Evolutionary conservation across 768 basidiomycete genomes (phyloP), one percentile per base, ranked within the genome.

Genomic region (Mycena sanguinolenta): DNA sequence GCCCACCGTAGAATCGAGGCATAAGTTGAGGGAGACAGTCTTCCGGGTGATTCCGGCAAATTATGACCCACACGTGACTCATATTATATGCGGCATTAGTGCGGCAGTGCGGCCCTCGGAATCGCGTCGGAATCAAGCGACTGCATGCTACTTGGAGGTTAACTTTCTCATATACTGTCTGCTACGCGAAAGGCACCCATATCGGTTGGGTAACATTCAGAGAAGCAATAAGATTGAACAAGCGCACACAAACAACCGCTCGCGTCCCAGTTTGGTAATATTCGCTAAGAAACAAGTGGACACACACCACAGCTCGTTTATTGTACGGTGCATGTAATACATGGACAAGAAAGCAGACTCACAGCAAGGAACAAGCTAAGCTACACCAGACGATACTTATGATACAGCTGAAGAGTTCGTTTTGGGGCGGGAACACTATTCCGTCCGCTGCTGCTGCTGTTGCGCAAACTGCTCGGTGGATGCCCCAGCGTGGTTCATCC

Each of bases 401-500:
- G 46, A 61, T 61, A 61, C 59, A 61, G 12, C 30, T 49, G 27
- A 59, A 9, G 7, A 30, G 39, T 39, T 58, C 32, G 32, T 34
- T 58, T n/a, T 2, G 34, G 21, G 17, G 42, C 30, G 14, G 28
- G n/a, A 13, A 49, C 52, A 53, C 36, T 25, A 60, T 52, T 67
- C 49, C 58, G 38, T 38, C n/a, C 52, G 36, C 5, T 39, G 23
- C 42, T 36, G 65, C 27, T 14, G 32, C 32, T n/a, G n/a, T n/a
- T 34, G 49, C 12, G 36, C 46, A 53, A 39, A 66, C 2, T 7
- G 38, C 38, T 39, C 54, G 1, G 42, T 14, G 14, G 34, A 10
- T 8, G 34, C 46, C 58, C 53, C 32, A 1, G 36, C 32, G 13
- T 44, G 72, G 42, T 79, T 79, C 67, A 94, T 87, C 57, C 92